A percentile compares a stretch with the other conserved stretches of the same genome.
Evolutionary conservation across 2,329 filamentous ascomycete genomes (phyloP).

Genomic region (Neurospora crassa): DNA sequence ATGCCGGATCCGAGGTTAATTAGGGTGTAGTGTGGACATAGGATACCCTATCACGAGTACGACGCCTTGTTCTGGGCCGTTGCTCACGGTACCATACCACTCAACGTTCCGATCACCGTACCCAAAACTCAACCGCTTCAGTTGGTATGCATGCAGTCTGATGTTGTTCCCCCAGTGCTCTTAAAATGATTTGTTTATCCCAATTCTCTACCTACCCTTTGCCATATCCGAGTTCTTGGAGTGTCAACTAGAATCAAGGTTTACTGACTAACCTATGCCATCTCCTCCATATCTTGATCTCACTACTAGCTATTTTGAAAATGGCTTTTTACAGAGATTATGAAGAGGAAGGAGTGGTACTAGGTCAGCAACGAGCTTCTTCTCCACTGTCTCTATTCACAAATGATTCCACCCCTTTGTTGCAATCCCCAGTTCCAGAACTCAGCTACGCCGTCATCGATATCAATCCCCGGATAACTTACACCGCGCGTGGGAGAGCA

Average conservation of each 20-base stretch:
- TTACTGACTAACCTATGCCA: neutral
- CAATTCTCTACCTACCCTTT: neutral
- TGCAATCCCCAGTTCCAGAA: neutral
- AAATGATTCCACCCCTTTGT: neutral
- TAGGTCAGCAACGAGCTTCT: neutral
- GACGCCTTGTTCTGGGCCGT: neutral
- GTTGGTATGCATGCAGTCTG: neutral
- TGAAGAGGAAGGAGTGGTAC: neutral
- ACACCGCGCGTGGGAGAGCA: neutral
- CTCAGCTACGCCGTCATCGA: constrained; percentile 1
- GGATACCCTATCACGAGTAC: neutral
- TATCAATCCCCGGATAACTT: neutral
- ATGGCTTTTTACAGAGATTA: neutral
- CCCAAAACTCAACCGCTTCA: neutral
- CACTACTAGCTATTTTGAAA: neutral
- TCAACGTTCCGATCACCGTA: neutral
- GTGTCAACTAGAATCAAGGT: neutral
- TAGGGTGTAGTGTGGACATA: neutral
- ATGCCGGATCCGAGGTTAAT: neutral
- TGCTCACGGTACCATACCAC: neutral
- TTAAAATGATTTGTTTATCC: neutral
- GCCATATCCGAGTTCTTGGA: neutral
- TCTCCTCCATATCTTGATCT: neutral
- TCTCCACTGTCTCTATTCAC: neutral
- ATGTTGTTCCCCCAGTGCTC: neutral